phyloP scores from a whole-genome alignment of 169 alveolate species.

The Plasmodium adleri region DNA sequence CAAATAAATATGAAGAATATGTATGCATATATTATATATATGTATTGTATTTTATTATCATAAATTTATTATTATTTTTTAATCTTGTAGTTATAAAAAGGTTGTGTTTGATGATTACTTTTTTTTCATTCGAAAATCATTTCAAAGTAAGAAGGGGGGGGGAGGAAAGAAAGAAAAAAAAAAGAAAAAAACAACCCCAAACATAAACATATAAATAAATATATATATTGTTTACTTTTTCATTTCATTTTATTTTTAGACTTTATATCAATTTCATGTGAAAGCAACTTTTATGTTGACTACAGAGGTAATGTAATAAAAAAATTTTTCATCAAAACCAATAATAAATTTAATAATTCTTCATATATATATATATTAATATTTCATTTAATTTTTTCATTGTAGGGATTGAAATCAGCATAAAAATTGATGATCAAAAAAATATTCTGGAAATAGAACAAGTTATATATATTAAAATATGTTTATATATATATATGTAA shows the following conservation, averaged over 20 bases:
- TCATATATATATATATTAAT: not conserved
- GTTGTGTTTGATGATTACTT: conserved; percentile 42
- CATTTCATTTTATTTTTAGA: conserved; percentile 13
- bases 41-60: not conserved
- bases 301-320: conserved; percentile 16
- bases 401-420: conserved; percentile 50
- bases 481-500: not conserved
- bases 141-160: conserved; percentile 53
- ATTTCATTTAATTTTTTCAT: conserved; percentile 24
- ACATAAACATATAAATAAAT: not conserved
- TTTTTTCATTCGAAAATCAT: conserved; percentile 65
- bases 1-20: not conserved
- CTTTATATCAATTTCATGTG: conserved; percentile 31
- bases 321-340: not conserved
- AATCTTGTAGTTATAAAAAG: conserved; percentile 29
- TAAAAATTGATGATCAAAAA: conserved; percentile 46
- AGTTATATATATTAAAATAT: conserved; percentile 19
- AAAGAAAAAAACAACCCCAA: too few species aligned
- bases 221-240: not conserved
- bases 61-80: not conserved
- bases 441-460: conserved; percentile 40
- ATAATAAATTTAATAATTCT: not conserved
- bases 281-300: conserved; percentile 33
- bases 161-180: not conserved
- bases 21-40: not conserved